Base-by-base conservation (phyloP, 2,329 filamentous ascomycete species). In the Nannizziopsis arthrosporioides region DNA sequence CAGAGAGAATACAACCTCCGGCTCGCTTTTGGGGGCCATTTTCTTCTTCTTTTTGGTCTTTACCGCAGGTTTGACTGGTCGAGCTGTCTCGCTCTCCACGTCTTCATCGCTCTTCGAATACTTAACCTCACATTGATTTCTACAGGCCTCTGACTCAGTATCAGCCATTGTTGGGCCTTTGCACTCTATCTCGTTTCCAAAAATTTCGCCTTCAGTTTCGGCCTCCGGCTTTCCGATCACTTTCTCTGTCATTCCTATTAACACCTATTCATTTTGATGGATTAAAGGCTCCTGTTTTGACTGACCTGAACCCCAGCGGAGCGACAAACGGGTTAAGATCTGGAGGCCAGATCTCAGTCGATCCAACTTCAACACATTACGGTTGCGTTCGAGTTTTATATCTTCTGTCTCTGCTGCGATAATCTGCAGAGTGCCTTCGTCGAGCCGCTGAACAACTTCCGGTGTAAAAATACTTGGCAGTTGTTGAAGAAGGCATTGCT, bases 401-500 rank as follows among this genome's bases (percentile, higher is more conserved):
- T 44, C 48, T 35, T 34, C 34, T 3, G 37, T 52, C 41, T 52
- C 51, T 18, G 27, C 48, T 9, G 51, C 47, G 40, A 52, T 52
- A 7, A 30, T 32, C 38, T 48, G 12, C 12, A 50, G 17, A 12
- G 39, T 32, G 14, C 44, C 35, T 8, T 52, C 51, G 15, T 37
- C 35, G 5, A 52, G 47, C 8, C 18, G 41, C 22, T 44, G 30
- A 1, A 44, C 47, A 5, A 34, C 45, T 48, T 52, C 47, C 8
- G 51, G 51, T 7, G 32, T 44, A 17, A 52, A 52, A 2, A 52
- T 38, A 2, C 6, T 32, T 6, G 51, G 51, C 17, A 52, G 30
- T 17, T 44, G 40, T 18, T 50, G 12, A 9, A 52, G 40, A 14
- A 52, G 31, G 30, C 51, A 52, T 22, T 17, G 46, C 55, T 70